Percentiles rank a stretch among this genome's conserved stretches.
Conservation (phyloP, 2,329 filamentous ascomycete genomes). For the Raffaelea deltoideospora region DNA sequence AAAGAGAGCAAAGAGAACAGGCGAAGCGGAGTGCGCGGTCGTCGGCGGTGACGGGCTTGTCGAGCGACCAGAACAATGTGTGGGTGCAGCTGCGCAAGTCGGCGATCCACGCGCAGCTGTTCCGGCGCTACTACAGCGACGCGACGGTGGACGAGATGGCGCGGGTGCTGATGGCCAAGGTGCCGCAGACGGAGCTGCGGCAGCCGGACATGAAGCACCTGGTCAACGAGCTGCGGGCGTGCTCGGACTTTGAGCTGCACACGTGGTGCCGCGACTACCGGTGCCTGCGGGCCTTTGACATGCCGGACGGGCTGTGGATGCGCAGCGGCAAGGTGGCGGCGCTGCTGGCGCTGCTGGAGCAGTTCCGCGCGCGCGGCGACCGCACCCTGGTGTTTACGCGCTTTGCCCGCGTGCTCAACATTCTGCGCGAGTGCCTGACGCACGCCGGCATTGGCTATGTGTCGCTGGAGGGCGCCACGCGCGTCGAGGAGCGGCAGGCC, state of each 20-base stretch:
- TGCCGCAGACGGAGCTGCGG: conserved; percentile 37
- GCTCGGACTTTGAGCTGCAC: conserved; percentile 51
- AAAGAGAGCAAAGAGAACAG: conserved; percentile 32
- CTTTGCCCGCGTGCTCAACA: conserved; percentile 82
- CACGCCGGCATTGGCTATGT: conserved; percentile 60
- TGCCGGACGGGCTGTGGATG: conserved; percentile 37
- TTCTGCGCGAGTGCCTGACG: conserved; percentile 69
- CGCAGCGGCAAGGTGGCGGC: conserved; percentile 72
- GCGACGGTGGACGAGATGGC: conserved; percentile 56
- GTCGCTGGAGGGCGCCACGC: conserved; percentile 73
- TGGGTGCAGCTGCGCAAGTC: conserved; percentile 89
- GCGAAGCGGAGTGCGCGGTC: conserved; percentile 16
- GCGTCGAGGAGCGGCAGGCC: conserved; percentile 68
- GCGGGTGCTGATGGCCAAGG: conserved; percentile 57
- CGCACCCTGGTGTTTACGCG: conserved; percentile 84
- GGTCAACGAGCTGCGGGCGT: conserved; percentile 37
- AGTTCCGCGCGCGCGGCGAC: conserved; percentile 68
- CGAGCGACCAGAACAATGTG: conserved; percentile 48
- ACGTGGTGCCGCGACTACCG: conserved; percentile 47
- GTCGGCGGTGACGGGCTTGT: conserved; percentile 17
- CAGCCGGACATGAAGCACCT: conserved; percentile 37
- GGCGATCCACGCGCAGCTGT: conserved; percentile 80
- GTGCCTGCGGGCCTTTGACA: conserved; percentile 37
- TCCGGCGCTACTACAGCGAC: conserved; percentile 67
- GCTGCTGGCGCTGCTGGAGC: conserved; percentile 56